These are phyloP conservation scores for Lachancea quebecensis DNA, from an alignment of 805 yeast genomes.

Conservation along the genomic window DNA sequence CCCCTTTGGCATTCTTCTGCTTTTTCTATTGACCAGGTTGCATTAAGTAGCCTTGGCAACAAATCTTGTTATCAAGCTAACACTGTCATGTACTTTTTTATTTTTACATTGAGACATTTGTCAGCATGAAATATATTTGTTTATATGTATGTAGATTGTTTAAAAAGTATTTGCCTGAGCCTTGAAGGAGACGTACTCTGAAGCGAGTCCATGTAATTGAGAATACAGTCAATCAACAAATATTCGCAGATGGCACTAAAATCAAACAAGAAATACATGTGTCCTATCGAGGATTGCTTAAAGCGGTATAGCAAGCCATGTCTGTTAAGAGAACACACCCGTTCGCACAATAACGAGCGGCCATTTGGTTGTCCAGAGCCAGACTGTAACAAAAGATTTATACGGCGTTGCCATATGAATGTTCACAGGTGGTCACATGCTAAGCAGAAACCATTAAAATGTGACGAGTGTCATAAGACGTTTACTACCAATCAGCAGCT, in stretches of 20 bases:
- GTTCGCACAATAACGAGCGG: constrained; percentile 73
- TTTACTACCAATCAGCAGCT: constrained; percentile 54
- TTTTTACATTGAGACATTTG: too few relatives aligned
- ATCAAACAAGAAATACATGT: constrained; percentile 37
- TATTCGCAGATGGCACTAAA: neutral
- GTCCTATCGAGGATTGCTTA: constrained; percentile 41
- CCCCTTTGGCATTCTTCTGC: too few relatives aligned
- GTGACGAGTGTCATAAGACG: constrained; percentile 53
- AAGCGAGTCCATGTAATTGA: too few relatives aligned
- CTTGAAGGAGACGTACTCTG: too few relatives aligned
- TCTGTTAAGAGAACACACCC: constrained; percentile 56
- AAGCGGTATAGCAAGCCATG: constrained; percentile 54
- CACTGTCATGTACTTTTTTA: too few relatives aligned
- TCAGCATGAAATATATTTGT: too few relatives aligned
- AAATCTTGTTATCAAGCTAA: too few relatives aligned
- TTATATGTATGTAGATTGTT: too few relatives aligned
- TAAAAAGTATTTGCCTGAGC: too few relatives aligned
- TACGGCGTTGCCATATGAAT: constrained; percentile 70
- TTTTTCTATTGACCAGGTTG: too few relatives aligned
- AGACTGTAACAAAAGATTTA: constrained; percentile 57
- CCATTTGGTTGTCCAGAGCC: constrained; percentile 58
- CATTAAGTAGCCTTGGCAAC: too few relatives aligned
- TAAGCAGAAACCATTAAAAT: constrained; percentile 47
- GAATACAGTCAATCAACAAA: too few relatives aligned
- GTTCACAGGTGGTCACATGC: constrained; percentile 71